These are phyloP conservation scores for Cajanus cajan DNA, from an alignment of 306 rosid species.

Conservation along the genomic window DNA sequence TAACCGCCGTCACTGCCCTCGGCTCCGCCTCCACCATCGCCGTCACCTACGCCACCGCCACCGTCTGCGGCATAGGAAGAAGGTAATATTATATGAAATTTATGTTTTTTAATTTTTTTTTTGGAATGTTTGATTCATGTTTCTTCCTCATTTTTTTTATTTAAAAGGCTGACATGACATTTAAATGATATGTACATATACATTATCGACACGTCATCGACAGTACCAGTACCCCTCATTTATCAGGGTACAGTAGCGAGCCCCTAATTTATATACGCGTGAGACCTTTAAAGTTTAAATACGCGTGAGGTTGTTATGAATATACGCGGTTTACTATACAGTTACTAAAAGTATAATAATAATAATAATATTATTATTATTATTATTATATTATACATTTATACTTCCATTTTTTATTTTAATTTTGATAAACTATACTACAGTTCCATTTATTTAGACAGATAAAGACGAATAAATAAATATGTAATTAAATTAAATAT, in stretches of 20 bases:
- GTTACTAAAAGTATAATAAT: background rate
- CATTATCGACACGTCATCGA: too few species aligned
- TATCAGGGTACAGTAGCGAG: too few species aligned
- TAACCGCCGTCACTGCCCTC: constrained; percentile 29
- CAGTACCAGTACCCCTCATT: too few species aligned
- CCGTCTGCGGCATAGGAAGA: constrained; percentile 44
- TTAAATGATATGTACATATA: too few species aligned
- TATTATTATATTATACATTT: background rate
- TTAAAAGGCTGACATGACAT: too few species aligned
- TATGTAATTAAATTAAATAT: background rate
- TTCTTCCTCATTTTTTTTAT: too few species aligned
- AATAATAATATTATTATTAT: background rate
- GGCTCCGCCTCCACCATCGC: constrained; percentile 44
- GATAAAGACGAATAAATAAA: background rate
- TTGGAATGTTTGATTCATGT: too few species aligned
- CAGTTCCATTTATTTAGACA: background rate
- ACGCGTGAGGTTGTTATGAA: background rate
- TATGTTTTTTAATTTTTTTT: too few species aligned
- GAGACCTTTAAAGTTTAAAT: too few species aligned
- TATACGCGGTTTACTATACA: background rate
- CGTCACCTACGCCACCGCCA: constrained; percentile 35
- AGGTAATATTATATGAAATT: too few species aligned
- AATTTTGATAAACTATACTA: too few species aligned
- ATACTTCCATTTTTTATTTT: too few species aligned
- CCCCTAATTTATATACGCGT: background rate